A percentile compares a stretch with the other conserved stretches of the same genome.
These are phyloP conservation scores for Solanum piurae DNA, from an alignment of 257 asterid species.

Conservation along the genomic window DNA sequence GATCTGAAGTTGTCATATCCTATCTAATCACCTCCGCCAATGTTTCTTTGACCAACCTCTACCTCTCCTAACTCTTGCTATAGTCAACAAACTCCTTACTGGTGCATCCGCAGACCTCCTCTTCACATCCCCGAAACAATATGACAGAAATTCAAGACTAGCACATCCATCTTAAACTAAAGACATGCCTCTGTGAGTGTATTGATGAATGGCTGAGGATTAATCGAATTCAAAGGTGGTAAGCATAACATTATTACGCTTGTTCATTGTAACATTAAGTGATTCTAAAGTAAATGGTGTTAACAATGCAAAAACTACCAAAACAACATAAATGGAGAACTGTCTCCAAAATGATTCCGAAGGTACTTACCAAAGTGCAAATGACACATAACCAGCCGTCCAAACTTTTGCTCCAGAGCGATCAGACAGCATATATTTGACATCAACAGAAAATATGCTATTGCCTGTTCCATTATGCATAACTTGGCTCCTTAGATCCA, in stretches of 20 bases:
- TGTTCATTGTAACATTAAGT: neutral
- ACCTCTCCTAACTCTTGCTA: neutral
- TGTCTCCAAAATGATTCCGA: neutral
- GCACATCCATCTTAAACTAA: neutral
- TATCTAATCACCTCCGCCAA: neutral
- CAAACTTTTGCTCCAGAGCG: constrained; percentile 73
- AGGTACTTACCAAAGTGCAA: constrained; percentile 66
- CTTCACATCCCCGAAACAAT: neutral
- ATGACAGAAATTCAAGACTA: neutral
- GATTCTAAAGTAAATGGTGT: neutral
- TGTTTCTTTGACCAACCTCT: neutral
- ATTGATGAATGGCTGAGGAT: neutral
- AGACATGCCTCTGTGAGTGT: neutral
- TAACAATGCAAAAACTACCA: neutral
- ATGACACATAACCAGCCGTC: constrained; percentile 71
- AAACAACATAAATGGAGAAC: neutral
- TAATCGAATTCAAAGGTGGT: neutral
- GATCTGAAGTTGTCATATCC: neutral
- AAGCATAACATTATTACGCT: neutral
- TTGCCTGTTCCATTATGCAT: constrained; percentile 46
- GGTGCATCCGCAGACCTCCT: neutral
- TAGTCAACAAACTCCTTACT: neutral
- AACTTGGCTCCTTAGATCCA: constrained; percentile 70
- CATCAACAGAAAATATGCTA: constrained; percentile 67
- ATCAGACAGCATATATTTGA: constrained; percentile 66